A percentile compares a stretch with the other conserved stretches of the same genome.
Conservation (phyloP, 2,329 filamentous ascomycete genomes). For the Akanthomyces muscarius region DNA sequence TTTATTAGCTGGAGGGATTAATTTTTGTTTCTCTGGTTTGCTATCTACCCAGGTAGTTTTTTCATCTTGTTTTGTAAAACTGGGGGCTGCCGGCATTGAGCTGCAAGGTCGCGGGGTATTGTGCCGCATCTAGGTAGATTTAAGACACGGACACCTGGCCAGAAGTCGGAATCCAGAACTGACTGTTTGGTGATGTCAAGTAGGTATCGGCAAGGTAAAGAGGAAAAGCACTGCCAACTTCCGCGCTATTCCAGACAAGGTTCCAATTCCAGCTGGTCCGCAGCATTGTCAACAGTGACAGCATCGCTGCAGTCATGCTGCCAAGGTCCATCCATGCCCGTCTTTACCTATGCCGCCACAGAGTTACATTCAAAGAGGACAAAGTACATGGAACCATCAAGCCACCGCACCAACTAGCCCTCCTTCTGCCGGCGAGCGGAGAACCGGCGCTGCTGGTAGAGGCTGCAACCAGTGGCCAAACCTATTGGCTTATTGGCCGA, state of each 20-base stretch:
- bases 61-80: background rate
- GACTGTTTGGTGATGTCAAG: too few species aligned
- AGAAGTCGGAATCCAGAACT: too few species aligned
- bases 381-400: conserved; percentile 12
- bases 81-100: background rate
- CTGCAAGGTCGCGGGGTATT: background rate
- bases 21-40: background rate
- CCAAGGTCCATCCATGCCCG: too few species aligned
- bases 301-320: background rate
- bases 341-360: background rate
- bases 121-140: background rate
- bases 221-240: too few species aligned
- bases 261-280: too few species aligned
- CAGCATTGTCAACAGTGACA: background rate
- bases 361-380: conserved; percentile 9
- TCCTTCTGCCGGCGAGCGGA: conserved; percentile 11
- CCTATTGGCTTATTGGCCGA: conserved; percentile 15
- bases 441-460: background rate
- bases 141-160: too few species aligned
- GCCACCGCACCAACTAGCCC: conserved; percentile 2
- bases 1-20: background rate
- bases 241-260: too few species aligned
- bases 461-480: conserved; percentile 9
- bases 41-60: too few species aligned
- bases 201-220: too few species aligned